These are phyloP conservation scores for Pseudogymnoascus sp. DNA, from an alignment of 2,329 filamentous ascomycete genomes.

Conservation along the genomic window DNA sequence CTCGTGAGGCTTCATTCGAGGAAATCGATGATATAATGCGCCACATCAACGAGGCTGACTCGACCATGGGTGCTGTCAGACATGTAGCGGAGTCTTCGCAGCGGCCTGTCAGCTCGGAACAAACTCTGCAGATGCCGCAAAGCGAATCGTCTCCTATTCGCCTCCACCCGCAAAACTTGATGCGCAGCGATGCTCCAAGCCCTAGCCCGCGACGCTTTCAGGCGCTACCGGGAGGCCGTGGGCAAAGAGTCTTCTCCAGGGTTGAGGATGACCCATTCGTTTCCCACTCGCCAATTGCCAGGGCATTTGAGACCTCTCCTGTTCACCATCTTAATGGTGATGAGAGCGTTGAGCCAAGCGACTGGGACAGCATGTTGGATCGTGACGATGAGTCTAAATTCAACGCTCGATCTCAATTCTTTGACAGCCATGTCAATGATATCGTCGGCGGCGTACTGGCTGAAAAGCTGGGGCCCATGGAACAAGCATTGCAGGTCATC, in stretches of 20 bases:
- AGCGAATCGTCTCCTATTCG: conserved; percentile 44
- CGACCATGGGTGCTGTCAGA: conserved; percentile 48
- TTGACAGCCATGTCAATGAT: conserved; percentile 82
- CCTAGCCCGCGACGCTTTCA: conserved; percentile 56
- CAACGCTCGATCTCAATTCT: conserved; percentile 73
- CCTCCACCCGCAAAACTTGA: conserved; percentile 41
- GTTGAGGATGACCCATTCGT: conserved; percentile 34
- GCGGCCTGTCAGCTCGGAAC: conserved; percentile 19
- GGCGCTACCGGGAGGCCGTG: conserved; percentile 36
- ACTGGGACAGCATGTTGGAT: conserved; percentile 84
- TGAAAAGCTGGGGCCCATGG: conserved; percentile 68
- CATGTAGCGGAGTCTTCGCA: conserved; percentile 53
- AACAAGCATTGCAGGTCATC: conserved; percentile 68
- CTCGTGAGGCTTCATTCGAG: conserved; percentile 45
- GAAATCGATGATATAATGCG: conserved; percentile 93
- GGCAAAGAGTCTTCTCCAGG: conserved; percentile 38
- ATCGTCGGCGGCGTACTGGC: conserved; percentile 72
- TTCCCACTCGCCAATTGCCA: conserved; percentile 29
- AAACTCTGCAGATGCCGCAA: conserved; percentile 7
- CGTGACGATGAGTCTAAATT: conserved; percentile 79
- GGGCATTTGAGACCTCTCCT: conserved; percentile 44
- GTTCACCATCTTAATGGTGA: conserved; percentile 56
- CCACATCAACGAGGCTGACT: conserved; percentile 66
- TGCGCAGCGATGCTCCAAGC: conserved; percentile 64
- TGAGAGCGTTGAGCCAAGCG: conserved; percentile 63